phyloP scores from a whole-genome alignment of 2,329 filamentous ascomycete genomes.

The Diaporthe longicolla region DNA sequence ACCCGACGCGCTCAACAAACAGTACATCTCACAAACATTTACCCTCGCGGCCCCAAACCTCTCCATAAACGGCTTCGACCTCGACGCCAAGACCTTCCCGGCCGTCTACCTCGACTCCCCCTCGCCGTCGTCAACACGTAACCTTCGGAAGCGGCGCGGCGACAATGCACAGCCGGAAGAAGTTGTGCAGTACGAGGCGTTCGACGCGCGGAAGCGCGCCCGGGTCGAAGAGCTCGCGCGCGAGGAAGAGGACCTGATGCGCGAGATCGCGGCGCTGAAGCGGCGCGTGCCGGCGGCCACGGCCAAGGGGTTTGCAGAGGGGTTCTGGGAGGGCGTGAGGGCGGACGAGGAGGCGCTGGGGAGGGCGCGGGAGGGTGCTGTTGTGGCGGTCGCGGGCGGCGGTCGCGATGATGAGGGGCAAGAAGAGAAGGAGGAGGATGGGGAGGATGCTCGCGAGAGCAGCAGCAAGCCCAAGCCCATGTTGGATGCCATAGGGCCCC shows the following conservation, averaged over 20 bases:
- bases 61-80: constrained; percentile 72
- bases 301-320: constrained; percentile 59
- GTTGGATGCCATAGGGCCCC: constrained; percentile 50
- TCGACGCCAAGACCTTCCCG: constrained; percentile 57
- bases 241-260: constrained; percentile 74
- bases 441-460: neutral
- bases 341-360: constrained; percentile 64
- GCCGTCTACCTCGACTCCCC: constrained; percentile 43
- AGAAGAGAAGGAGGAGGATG: constrained; percentile 45
- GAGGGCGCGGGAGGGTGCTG: constrained; percentile 46
- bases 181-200: constrained; percentile 68
- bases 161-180: constrained; percentile 58
- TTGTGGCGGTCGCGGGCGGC: constrained; percentile 31
- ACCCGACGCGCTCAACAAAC: neutral
- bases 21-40: constrained; percentile 76
- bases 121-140: neutral
- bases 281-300: constrained; percentile 63
- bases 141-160: constrained; percentile 6
- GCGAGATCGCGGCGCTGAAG: constrained; percentile 74
- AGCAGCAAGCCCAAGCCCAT: constrained; percentile 42
- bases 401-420: constrained; percentile 37
- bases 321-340: constrained; percentile 55
- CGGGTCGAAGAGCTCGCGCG: constrained; percentile 72
- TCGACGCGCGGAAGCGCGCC: constrained; percentile 71
- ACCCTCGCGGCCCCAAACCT: constrained; percentile 71